Evolutionary conservation across 345 rosid species (phyloP).

Genomic region (Anastatica hierochuntica): DNA sequence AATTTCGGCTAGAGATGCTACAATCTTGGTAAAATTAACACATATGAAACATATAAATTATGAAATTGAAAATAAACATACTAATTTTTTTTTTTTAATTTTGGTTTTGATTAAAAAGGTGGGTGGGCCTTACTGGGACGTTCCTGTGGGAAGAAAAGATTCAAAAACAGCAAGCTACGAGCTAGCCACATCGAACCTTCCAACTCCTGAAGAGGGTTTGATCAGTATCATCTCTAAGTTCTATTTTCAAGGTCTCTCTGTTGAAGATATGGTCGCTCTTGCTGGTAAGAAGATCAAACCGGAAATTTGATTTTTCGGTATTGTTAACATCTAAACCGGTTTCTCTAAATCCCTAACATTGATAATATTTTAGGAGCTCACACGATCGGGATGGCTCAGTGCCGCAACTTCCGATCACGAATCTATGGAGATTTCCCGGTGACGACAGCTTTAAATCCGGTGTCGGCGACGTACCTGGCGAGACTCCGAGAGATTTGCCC

Average conservation of each 20-base stretch:
- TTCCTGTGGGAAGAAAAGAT: slow-evolving; percentile 89
- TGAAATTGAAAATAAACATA: neutral
- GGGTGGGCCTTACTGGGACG: slow-evolving; percentile 95
- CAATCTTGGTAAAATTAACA: slow-evolving; percentile 50
- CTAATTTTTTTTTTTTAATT: neutral
- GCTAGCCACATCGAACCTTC: slow-evolving; percentile 42
- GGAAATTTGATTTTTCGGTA: neutral
- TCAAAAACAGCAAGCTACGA: slow-evolving; percentile 58
- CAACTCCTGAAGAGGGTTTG: slow-evolving; percentile 54
- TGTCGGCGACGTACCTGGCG: slow-evolving; percentile 31
- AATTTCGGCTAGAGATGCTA: slow-evolving; percentile 82
- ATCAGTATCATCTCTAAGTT: slow-evolving; percentile 55
- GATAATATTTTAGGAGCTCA: slow-evolving; percentile 80
- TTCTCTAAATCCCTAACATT: too few relatives aligned
- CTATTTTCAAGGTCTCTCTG: slow-evolving; percentile 62
- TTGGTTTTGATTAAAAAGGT: slow-evolving; percentile 55
- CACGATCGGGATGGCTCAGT: slow-evolving; percentile 82
- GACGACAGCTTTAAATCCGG: slow-evolving; percentile 33
- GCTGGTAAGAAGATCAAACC: slow-evolving; percentile 38
- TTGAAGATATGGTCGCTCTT: slow-evolving; percentile 77
- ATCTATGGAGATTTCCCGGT: slow-evolving; percentile 46
- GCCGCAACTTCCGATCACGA: slow-evolving; percentile 48
- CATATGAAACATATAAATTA: neutral
- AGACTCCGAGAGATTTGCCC: slow-evolving; percentile 54
- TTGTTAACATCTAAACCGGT: neutral